Conservation (phyloP, 2,329 filamentous ascomycete species). For the Trichoderma sp. region DNA sequence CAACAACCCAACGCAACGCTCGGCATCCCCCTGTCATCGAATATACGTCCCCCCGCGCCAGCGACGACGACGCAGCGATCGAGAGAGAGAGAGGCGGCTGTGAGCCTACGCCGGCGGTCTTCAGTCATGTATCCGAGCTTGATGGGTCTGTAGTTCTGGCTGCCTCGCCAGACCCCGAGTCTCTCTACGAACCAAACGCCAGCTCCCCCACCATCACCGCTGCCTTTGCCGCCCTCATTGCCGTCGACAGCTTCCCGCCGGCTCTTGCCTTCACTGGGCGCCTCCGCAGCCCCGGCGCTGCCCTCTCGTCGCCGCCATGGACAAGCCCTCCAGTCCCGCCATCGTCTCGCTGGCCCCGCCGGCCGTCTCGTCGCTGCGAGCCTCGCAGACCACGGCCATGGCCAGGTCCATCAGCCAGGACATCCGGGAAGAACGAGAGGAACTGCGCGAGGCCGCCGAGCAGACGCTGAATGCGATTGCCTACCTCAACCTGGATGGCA, state of each 20-base stretch:
- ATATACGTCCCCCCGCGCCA: slow-evolving; percentile 26
- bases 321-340: slow-evolving; percentile 39
- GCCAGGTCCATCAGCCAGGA: slow-evolving; percentile 76
- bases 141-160: slow-evolving; percentile 51
- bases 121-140: slow-evolving; percentile 51
- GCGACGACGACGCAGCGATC: slow-evolving; percentile 8
- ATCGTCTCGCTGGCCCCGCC: slow-evolving; percentile 49
- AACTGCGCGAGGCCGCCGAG: slow-evolving; percentile 92
- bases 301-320: slow-evolving; percentile 44
- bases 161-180: slow-evolving; percentile 46
- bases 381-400: slow-evolving; percentile 54
- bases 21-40: slow-evolving; percentile 4
- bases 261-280: slow-evolving; percentile 20
- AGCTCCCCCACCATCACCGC: slow-evolving; percentile 7
- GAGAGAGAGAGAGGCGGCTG: slow-evolving; percentile 32
- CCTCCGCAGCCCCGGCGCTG: slow-evolving; percentile 20
- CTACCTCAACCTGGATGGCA: slow-evolving; percentile 86
- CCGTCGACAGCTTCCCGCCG: slow-evolving; percentile 21
- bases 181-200: slow-evolving; percentile 26
- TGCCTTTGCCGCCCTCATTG: slow-evolving; percentile 10
- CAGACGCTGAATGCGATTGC: slow-evolving; percentile 96
- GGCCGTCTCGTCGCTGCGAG: slow-evolving; percentile 55
- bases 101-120: slow-evolving; percentile 32
- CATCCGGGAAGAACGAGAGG: slow-evolving; percentile 89
- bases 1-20: slow-evolving; percentile 6